These are phyloP conservation scores for Phytophthora sansomeana DNA, from an alignment of 352 stramenopile species.

Conservation along the genomic window DNA sequence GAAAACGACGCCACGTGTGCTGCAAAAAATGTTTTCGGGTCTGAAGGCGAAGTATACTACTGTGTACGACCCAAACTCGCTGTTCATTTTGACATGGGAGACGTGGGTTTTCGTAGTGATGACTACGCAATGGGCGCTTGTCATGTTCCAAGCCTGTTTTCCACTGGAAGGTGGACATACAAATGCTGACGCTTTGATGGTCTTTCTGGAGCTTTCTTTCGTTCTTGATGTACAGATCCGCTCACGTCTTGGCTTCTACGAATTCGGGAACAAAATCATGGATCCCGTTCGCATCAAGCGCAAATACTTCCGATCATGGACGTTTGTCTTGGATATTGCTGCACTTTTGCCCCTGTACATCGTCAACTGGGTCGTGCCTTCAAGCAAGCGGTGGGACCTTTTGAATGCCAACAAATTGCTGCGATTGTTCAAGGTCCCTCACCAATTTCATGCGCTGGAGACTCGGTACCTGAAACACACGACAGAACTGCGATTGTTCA, in stretches of 20 bases:
- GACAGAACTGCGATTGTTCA: conserved; percentile 66
- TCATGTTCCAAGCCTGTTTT: conserved; percentile 63
- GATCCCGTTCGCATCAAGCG: conserved; percentile 32
- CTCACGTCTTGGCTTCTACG: conserved; percentile 57
- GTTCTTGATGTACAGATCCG: conserved; percentile 61
- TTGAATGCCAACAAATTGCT: conserved; percentile 75
- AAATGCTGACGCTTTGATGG: conserved; percentile 28
- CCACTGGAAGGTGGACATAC: background rate
- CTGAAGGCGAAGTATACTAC: background rate
- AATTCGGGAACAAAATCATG: conserved; percentile 78
- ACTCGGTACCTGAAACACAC: conserved; percentile 70
- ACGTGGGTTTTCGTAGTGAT: conserved; percentile 64
- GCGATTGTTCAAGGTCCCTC: conserved; percentile 57
- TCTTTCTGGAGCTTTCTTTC: conserved; percentile 52
- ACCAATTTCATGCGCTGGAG: conserved; percentile 55
- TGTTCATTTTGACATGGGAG: conserved; percentile 57
- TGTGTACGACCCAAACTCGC: conserved; percentile 52
- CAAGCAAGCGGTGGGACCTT: conserved; percentile 40
- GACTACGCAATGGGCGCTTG: conserved; percentile 54
- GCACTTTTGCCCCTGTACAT: conserved; percentile 56
- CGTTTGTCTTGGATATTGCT: conserved; percentile 54
- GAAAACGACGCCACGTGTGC: background rate
- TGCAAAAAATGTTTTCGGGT: background rate
- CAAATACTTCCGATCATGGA: conserved; percentile 48
- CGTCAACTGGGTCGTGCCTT: conserved; percentile 52